These are phyloP conservation scores for Hortiboletus flavorubellus DNA, from an alignment of 768 basidiomycete genomes.

Conservation along the genomic window DNA sequence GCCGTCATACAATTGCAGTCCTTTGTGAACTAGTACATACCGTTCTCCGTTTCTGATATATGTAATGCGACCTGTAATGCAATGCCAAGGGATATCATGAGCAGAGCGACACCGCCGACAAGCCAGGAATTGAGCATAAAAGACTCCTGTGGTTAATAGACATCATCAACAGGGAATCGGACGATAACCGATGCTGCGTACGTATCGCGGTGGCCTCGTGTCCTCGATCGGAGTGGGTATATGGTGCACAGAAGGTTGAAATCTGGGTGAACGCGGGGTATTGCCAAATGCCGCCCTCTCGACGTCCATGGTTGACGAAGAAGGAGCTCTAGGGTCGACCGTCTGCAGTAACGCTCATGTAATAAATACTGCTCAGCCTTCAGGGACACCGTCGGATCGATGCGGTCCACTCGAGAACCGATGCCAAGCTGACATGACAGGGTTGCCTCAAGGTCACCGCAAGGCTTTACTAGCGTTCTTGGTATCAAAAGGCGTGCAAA, in stretches of 20 bases:
- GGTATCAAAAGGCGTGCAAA: background rate
- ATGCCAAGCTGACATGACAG: background rate
- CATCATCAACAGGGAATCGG: background rate
- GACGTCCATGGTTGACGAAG: slow-evolving; percentile 6
- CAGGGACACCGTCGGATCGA: too few relatives aligned
- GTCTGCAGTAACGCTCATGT: background rate
- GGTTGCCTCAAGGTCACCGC: slow-evolving; percentile 5
- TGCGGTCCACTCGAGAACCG: background rate
- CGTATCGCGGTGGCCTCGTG: slow-evolving; percentile 42
- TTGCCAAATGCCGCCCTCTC: background rate
- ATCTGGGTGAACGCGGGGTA: slow-evolving; percentile 31
- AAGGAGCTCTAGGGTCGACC: background rate
- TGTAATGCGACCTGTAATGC: slow-evolving; percentile 10
- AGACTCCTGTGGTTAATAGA: slow-evolving; percentile 23
- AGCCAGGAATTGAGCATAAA: slow-evolving; percentile 37
- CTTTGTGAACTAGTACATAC: background rate
- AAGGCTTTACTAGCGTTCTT: background rate
- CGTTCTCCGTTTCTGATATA: slow-evolving; percentile 21
- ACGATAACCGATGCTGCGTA: slow-evolving; percentile 21
- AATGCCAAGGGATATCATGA: slow-evolving; percentile 38
- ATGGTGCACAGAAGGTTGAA: slow-evolving; percentile 44
- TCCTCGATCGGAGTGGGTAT: slow-evolving; percentile 43
- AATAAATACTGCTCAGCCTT: background rate
- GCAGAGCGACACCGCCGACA: slow-evolving; percentile 36
- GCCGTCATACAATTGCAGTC: background rate